Evolutionary conservation across 257 asterid species (phyloP).

Genomic region (Penstemon barbatus): DNA sequence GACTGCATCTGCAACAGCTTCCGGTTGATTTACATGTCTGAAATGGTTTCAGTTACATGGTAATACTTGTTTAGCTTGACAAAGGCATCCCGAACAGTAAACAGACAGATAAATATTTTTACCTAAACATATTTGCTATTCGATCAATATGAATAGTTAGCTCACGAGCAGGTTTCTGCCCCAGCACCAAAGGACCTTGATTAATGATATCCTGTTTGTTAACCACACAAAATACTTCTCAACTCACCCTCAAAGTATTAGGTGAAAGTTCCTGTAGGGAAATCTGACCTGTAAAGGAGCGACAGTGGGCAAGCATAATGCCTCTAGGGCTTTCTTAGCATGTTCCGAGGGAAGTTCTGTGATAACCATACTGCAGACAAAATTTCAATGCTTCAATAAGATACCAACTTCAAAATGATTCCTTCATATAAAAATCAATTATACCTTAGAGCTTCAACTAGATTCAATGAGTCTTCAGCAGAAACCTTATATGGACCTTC

Average conservation of each 20-base stretch:
- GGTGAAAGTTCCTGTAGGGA: conserved; percentile 30
- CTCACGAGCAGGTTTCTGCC: conserved; percentile 90
- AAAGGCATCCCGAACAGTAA: conserved; percentile 19
- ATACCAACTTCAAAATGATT: conserved; percentile 20
- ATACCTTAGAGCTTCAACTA: conserved; percentile 97
- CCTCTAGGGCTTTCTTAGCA: conserved; percentile 91
- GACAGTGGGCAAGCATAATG: conserved; percentile 79
- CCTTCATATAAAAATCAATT: conserved; percentile 20
- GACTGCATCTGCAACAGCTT: conserved; percentile 98
- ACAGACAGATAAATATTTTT: conserved; percentile 25
- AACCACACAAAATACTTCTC: conserved; percentile 36
- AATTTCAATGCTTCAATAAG: conserved; percentile 35
- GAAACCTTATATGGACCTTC: conserved; percentile 94
- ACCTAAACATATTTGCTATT: conserved; percentile 92
- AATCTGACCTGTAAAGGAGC: conserved; percentile 76
- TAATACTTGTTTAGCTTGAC: conserved; percentile 16
- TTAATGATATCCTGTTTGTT: conserved; percentile 73
- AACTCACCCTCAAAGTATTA: conserved; percentile 18
- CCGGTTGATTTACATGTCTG: conserved; percentile 95
- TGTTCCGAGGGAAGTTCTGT: conserved; percentile 94
- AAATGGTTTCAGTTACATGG: conserved; percentile 32
- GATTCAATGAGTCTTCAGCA: conserved; percentile 87
- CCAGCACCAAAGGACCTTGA: conserved; percentile 80
- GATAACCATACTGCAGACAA: conserved; percentile 73
- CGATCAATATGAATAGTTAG: conserved; percentile 95